Base-by-base conservation (phyloP, 495 filamentous ascomycete genomes). In the Penicillium pancosmium region DNA sequence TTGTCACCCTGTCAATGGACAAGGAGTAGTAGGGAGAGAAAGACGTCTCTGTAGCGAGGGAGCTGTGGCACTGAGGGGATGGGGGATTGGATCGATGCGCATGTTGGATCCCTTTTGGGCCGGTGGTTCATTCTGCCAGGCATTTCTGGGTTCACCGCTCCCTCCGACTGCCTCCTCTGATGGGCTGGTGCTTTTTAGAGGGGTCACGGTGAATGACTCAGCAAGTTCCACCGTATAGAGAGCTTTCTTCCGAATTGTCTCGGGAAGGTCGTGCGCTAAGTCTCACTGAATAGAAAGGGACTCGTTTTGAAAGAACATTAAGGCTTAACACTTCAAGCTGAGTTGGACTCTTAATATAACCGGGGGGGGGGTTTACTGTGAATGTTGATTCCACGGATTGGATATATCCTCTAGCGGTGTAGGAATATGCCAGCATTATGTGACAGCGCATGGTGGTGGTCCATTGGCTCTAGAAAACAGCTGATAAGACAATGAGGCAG, bases 51-150 rank as follows among this genome's bases (percentile, higher is more conserved):
- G 18, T 25, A 44, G 43, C 19, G 15, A 59, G 10, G 19, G 3
- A 15, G 53, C 10, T 33, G 38, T 38, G 23, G 41, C 46, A 36
- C 38, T 56, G 53, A 41, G 56, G 57, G 27, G 52, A 52, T 60
- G 56, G 56, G 44, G 60, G 44, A 57, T 53, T 61, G 21, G 54
- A 59, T 67, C 33, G 58, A 68, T 67, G 64, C 47, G 55, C 64
- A 60, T 62, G 66, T 57, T 61, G 65, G 64, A 64, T 69, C 64
- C 60, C 64, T 57, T 65, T 68, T 67, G 59, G 66, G 67, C 57
- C 49, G 44, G 36, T 44, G 41, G 23, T 54, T 47, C 43, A 56
- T 69, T 61, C 52, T 69, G 67, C 64, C 65, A 35, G 64, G 53
- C 57, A 63, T 57, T 55, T 1, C 11, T n/a, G 0, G 3, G 0